Base-by-base conservation (phyloP, 2,329 filamentous ascomycete genomes). In the Aspergillus amoenus region DNA sequence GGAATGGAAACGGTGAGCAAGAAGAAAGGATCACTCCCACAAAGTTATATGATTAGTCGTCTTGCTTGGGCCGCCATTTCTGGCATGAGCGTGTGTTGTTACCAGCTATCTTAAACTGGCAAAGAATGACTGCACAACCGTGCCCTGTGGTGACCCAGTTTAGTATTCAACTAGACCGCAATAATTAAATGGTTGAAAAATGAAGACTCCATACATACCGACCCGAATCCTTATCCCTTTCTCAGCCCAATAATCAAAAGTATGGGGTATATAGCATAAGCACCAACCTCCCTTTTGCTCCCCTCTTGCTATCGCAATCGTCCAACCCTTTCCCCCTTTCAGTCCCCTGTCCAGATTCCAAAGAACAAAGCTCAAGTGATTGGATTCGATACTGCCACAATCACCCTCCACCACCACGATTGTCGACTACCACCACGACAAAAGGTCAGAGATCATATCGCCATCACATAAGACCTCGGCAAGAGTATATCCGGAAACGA, bases 201-300 rank as follows among this genome's bases (percentile, higher is more conserved):
- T 18, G 34, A 30, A 24, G 50, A 40, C 50, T 40, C 51, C 40
- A 41, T 47, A 45, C 32, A 44, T 46, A 52, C 59, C 59, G 58
- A 54, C 59, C 57, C 53, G 46, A 59, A 55, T 34, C 27, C 44
- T 40, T 53, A 63, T 61, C 64, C 64, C 59, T 63, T 64, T 63
- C 59, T 47, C 40, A 43, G 22, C 44, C 37, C 40, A 52, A 52
- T 55, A 55, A 50, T 37, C 22, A 39, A 6, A 46, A 46, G 42
- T 46, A 37, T 18, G 32, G 37, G 51, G 53, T 66, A 66, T 64
- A 63, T 66, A 66, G 59, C 44, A 55, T 39, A 54, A 30, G 45
- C 54, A 52, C 52, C 57, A 54, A 27, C 62, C 52, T 22, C 62
- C 52, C 54, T 55, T 47, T 49, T 46, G 43, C 41, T 41, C 41